Conservation (phyloP, 2,329 filamentous ascomycete genomes). For the Pestalotiopsis sp. region DNA sequence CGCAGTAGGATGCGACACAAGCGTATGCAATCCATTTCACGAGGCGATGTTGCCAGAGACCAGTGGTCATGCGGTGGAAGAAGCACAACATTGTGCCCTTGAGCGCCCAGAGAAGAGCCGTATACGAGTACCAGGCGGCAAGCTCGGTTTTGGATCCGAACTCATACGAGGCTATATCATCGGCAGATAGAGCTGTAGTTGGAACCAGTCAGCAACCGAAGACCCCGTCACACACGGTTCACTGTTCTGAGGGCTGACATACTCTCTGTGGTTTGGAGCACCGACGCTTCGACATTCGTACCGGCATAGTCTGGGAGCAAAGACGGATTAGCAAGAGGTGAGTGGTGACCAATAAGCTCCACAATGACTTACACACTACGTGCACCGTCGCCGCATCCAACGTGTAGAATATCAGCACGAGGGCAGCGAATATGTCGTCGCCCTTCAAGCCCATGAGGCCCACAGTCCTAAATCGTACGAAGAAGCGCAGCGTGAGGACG, state of each 20-base stretch:
- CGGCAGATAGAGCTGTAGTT: background rate
- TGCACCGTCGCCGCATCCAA: slow-evolving; percentile 1
- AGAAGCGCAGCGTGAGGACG: background rate
- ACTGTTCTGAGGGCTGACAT: background rate
- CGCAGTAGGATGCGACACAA: slow-evolving; percentile 30
- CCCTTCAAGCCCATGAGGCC: slow-evolving; percentile 1
- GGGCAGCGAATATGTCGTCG: slow-evolving; percentile 1
- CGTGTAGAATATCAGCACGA: slow-evolving; percentile 1
- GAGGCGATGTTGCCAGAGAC: slow-evolving; percentile 29
- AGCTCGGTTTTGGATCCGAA: slow-evolving; percentile 10
- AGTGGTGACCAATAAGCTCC: background rate
- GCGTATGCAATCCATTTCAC: slow-evolving; percentile 27
- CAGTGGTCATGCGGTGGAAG: slow-evolving; percentile 34
- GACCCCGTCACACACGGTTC: background rate
- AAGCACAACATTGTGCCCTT: slow-evolving; percentile 33
- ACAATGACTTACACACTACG: background rate
- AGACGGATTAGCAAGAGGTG: background rate
- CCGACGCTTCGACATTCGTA: slow-evolving; percentile 9
- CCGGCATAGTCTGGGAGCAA: slow-evolving; percentile 1
- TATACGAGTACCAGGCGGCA: slow-evolving; percentile 6
- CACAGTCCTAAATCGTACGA: background rate
- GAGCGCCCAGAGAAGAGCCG: slow-evolving; percentile 26
- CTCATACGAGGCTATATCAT: background rate
- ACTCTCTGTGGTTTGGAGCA: background rate
- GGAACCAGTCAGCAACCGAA: background rate